Evolutionary conservation across 108 stramenopile species (phyloP).

Genomic region (Phaeodactylum tricornutum): DNA sequence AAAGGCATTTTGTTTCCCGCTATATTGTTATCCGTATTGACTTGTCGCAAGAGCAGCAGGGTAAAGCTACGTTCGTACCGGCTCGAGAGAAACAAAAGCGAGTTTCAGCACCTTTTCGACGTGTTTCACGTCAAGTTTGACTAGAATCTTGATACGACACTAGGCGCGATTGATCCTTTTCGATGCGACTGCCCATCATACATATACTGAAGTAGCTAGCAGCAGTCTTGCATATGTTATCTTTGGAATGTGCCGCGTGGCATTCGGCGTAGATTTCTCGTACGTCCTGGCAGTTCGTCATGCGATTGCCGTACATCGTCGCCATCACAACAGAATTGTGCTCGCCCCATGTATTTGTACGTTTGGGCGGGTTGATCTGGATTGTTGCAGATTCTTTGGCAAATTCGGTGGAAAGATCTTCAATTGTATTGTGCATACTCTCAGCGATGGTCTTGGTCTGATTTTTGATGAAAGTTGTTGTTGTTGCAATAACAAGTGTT

Average conservation of each 20-base stretch:
- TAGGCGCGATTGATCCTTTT: not conserved
- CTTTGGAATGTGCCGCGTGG: conserved; percentile 8
- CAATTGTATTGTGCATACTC: too few species aligned
- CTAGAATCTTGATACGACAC: too few species aligned
- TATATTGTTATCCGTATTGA: not conserved
- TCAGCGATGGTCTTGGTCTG: too few species aligned
- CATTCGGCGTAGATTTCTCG: conserved; percentile 22
- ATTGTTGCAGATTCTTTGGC: too few species aligned
- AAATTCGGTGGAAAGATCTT: too few species aligned
- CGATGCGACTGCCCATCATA: conserved; percentile 1
- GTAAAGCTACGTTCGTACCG: not conserved
- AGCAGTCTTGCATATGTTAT: conserved; percentile 27
- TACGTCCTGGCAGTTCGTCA: conserved; percentile 30
- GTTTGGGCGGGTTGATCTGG: too few species aligned
- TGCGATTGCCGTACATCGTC: conserved; percentile 27
- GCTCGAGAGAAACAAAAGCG: not conserved
- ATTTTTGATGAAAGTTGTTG: too few species aligned
- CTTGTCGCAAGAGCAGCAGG: not conserved
- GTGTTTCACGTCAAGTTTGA: too few species aligned
- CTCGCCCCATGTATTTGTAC: not conserved
- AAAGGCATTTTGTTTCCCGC: not conserved
- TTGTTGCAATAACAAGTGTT: too few species aligned
- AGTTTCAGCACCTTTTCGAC: not conserved
- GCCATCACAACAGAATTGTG: conserved; percentile 22
- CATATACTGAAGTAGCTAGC: conserved; percentile 16